Evolutionary conservation across 306 rosid genomes (phyloP).

Genomic region (Cucumis cinereus): DNA sequence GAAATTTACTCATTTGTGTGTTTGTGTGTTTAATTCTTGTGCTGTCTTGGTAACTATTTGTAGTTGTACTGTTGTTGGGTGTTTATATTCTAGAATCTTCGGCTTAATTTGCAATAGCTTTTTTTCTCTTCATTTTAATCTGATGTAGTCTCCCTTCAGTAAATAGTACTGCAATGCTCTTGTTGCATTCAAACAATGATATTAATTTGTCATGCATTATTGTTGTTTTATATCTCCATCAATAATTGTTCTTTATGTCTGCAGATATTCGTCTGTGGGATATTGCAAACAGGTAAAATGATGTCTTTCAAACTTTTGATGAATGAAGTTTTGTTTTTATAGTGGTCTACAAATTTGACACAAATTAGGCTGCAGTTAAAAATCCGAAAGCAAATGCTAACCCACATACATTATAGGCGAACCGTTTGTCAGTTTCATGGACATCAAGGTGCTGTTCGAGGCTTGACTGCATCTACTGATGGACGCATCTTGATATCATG

Average conservation of each 20-base stretch:
- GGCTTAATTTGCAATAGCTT: neutral
- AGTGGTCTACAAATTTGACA: neutral
- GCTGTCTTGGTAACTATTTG: neutral
- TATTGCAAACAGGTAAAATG: constrained; percentile 63
- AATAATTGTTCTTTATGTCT: neutral
- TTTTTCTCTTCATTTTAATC: neutral
- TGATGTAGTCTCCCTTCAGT: too few relatives aligned
- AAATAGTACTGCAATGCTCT: neutral
- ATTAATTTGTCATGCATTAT: neutral
- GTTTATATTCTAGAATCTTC: neutral
- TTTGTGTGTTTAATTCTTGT: neutral
- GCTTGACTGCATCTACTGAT: constrained; percentile 66
- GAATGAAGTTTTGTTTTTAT: too few relatives aligned
- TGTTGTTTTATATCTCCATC: neutral
- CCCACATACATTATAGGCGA: constrained; percentile 20
- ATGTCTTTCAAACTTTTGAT: neutral
- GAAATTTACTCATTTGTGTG: neutral
- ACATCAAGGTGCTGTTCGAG: constrained; percentile 84
- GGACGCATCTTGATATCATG: constrained; percentile 76
- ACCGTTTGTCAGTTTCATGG: constrained; percentile 79
- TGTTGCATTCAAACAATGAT: neutral
- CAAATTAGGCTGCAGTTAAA: neutral
- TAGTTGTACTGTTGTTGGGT: neutral
- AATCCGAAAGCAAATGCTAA: neutral
- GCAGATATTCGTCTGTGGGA: constrained; percentile 97